These are phyloP conservation scores for Leccinum ochraceum DNA, from an alignment of 768 basidiomycete genomes.

Conservation along the genomic window DNA sequence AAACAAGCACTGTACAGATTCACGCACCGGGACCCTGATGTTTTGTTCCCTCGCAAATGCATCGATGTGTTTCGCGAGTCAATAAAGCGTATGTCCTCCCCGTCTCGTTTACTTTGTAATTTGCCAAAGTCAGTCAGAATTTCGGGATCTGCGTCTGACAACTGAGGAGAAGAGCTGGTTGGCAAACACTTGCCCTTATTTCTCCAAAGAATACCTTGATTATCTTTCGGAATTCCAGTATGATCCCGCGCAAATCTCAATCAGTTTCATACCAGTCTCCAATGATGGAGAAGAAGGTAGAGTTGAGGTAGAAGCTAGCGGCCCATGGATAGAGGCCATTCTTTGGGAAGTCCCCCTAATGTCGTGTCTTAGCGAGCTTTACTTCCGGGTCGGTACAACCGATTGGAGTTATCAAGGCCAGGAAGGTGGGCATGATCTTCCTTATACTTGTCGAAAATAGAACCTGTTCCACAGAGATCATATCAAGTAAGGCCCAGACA, in stretches of 20 bases:
- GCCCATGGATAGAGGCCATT: slow-evolving; percentile 82
- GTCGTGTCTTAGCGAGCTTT: slow-evolving; percentile 88
- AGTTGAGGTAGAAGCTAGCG: slow-evolving; percentile 71
- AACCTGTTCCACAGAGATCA: slow-evolving; percentile 50
- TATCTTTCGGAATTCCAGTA: slow-evolving; percentile 71
- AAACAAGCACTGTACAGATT: slow-evolving; percentile 74
- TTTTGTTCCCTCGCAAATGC: slow-evolving; percentile 50
- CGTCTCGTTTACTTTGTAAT: slow-evolving; percentile 5
- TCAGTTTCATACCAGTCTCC: slow-evolving; percentile 61
- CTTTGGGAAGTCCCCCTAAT: slow-evolving; percentile 97
- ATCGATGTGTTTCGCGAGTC: slow-evolving; percentile 44
- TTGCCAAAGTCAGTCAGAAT: slow-evolving; percentile 21
- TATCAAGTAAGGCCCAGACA: slow-evolving; percentile 67
- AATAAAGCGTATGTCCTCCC: slow-evolving; percentile 53
- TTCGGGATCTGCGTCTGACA: slow-evolving; percentile 46
- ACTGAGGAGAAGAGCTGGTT: slow-evolving; percentile 69
- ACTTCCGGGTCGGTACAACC: slow-evolving; percentile 71
- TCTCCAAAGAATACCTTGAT: slow-evolving; percentile 69
- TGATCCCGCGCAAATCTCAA: slow-evolving; percentile 61
- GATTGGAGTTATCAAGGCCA: slow-evolving; percentile 90
- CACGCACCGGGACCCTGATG: slow-evolving; percentile 69
- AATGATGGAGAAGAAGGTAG: slow-evolving; percentile 46
- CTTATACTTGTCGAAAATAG: neutral
- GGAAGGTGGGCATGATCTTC: slow-evolving; percentile 49
- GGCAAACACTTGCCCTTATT: slow-evolving; percentile 55